Percentiles rank a stretch among this genome's conserved stretches.
Conservation (phyloP, 768 basidiomycete species). For the Lactarius pseudohatsudake region DNA sequence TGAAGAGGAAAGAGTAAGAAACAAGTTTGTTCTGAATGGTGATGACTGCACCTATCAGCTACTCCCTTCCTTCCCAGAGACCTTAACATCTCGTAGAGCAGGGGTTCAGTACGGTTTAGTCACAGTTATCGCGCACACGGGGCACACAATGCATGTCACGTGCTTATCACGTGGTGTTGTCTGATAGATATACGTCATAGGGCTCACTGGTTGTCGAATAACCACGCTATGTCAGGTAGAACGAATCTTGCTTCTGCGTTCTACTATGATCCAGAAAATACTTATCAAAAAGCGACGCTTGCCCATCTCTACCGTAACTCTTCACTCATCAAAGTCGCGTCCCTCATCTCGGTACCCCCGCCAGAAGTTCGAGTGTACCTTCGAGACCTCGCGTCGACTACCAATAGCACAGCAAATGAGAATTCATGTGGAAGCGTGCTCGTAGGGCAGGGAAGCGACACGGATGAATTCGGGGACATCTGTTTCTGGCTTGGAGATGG, state of each 20-base stretch:
- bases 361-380: conserved; percentile 21
- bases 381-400: conserved; percentile 39
- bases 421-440: conserved; percentile 52
- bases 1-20: background rate
- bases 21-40: no score
- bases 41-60: conserved; percentile 39
- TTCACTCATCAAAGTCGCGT: conserved; percentile 24
- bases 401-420: conserved; percentile 42
- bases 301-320: conserved; percentile 28
- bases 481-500: conserved; percentile 53
- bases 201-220: background rate
- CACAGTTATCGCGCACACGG: background rate
- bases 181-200: background rate
- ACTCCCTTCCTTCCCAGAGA: conserved; percentile 40
- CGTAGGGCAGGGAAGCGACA: conserved; percentile 53
- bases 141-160: background rate
- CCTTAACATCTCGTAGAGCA: conserved; percentile 39
- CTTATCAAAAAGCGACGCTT: conserved; percentile 24
- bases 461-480: conserved; percentile 55
- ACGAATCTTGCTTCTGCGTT: conserved; percentile 21
- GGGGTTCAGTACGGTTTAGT: background rate
- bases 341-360: conserved; percentile 23
- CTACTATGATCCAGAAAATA: conserved; percentile 20
- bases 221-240: conserved; percentile 10
- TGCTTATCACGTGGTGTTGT: background rate